Evolutionary conservation across 192 early-diverging fungal species (phyloP), one percentile per base, ranked within the genome.

Genomic region (Coemansia sp.): DNA sequence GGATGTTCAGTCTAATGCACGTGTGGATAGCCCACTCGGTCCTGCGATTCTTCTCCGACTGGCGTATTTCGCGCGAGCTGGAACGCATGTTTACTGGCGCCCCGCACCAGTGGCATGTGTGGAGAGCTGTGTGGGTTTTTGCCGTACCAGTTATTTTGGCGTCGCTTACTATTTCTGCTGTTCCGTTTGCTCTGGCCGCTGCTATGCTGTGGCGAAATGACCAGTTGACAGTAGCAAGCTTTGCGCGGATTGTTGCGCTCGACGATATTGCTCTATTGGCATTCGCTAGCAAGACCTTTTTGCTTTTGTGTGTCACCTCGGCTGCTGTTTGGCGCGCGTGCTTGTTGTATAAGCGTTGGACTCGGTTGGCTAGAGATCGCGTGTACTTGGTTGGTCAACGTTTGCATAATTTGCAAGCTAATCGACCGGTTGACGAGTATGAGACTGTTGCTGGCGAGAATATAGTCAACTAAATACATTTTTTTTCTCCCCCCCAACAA

Each of bases 351-450:
- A 83, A 79, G 40, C 62, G 71, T 9, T 99, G 97, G 95, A 84
- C 91, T 53, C 86, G 91, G 20, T 69, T 85, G 48, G 87, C 95
- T 4, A 85, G 90, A 27, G 95, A 99, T 44, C 92, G 92, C 50
- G 86, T 88, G 53, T 99, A 93, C 65, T 78, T 95, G 36, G 89
- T 96, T 53, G 97, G 97, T 11, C 85, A 88, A 36, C 83, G 83
- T 72, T 80, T 98, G 67, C 93, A 95, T 71, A 98, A 98, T 77
- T 64, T 96, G 59, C 83, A 31, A 5, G 85, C 24, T 29, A 48
- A 15, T 22, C 20, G 22, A 19, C 32, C 59, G 4, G 20, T 5
- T 5, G 59, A 39, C 5, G 55, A 31, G 29, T 31, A 29, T 19
- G 51, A 55, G 5, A 36, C 29, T 51, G 58, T 10, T 61, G 41